Conservation (phyloP, 1,139 yeast genomes). For the Yamadazyma taylorii region DNA sequence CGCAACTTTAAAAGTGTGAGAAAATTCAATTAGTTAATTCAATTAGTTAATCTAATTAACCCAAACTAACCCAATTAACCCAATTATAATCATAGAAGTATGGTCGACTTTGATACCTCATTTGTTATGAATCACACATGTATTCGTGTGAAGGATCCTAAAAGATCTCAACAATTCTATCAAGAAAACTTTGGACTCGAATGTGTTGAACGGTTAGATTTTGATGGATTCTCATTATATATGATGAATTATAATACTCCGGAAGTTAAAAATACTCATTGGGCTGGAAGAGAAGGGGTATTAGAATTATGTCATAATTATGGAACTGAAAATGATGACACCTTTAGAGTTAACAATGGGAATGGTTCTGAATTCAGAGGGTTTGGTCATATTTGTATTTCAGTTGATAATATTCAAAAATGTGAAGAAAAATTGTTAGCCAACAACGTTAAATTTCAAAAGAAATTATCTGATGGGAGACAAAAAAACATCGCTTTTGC, state of each 20-base stretch:
- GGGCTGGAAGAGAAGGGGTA: conserved; percentile 71
- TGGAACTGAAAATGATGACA: conserved; percentile 65
- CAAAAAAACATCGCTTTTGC: conserved; percentile 92
- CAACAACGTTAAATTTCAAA: conserved; percentile 73
- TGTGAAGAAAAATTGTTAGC: conserved; percentile 58
- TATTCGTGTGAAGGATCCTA: conserved; percentile 81
- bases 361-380: conserved; percentile 84
- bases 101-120: conserved; percentile 36
- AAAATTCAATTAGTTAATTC: too few species aligned
- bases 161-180: conserved; percentile 70
- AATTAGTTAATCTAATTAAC: too few species aligned
- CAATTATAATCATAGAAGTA: too few species aligned
- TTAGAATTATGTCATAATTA: conserved; percentile 83
- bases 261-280: conserved; percentile 39
- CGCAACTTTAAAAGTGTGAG: background rate
- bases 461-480: conserved; percentile 84
- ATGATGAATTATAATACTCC: conserved; percentile 63
- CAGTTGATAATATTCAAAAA: conserved; percentile 75
- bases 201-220: conserved; percentile 51
- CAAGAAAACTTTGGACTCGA: conserved; percentile 74
- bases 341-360: conserved; percentile 70
- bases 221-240: conserved; percentile 65
- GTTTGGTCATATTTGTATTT: conserved; percentile 88
- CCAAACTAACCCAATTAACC: too few species aligned
- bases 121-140: conserved; percentile 68